Evolutionary conservation across 495 filamentous ascomycete species (phyloP).

Genomic region (Penicillium canariense): DNA sequence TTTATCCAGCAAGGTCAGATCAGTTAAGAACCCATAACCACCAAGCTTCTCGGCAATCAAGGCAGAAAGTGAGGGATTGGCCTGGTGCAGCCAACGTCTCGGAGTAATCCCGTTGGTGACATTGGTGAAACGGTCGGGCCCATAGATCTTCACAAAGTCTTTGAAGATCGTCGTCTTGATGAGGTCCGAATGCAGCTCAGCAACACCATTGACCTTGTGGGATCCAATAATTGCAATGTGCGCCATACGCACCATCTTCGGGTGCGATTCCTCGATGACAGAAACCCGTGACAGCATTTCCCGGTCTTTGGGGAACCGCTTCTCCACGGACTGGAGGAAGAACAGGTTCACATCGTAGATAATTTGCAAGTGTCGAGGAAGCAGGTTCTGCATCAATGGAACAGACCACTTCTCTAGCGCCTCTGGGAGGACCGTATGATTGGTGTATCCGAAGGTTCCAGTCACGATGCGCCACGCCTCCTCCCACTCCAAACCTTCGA

Average conservation of each 20-base stretch:
- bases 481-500: slow-evolving; percentile 90
- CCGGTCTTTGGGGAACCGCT: slow-evolving; percentile 82
- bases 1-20: slow-evolving; percentile 79
- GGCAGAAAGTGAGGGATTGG: slow-evolving; percentile 89
- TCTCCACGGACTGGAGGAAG: slow-evolving; percentile 88
- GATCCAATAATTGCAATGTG: slow-evolving; percentile 93
- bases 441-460: slow-evolving; percentile 89
- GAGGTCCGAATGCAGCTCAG: slow-evolving; percentile 93
- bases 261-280: slow-evolving; percentile 93
- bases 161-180: slow-evolving; percentile 99
- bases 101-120: slow-evolving; percentile 98
- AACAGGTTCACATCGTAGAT: slow-evolving; percentile 98
- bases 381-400: slow-evolving; percentile 82
- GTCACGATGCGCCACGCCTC: slow-evolving; percentile 83
- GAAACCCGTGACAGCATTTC: slow-evolving; percentile 83
- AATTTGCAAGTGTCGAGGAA: slow-evolving; percentile 93
- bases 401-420: slow-evolving; percentile 99
- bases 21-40: slow-evolving; percentile 78
- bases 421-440: slow-evolving; percentile 96
- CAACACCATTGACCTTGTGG: slow-evolving; percentile 98
- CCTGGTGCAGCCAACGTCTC: slow-evolving; percentile 93
- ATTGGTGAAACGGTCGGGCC: slow-evolving; percentile 95
- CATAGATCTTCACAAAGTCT: slow-evolving; percentile 92
- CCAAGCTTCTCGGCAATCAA: slow-evolving; percentile 88
- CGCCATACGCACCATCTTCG: slow-evolving; percentile 99